These are phyloP conservation scores for Xylaria acuta DNA, from an alignment of 495 filamentous ascomycete species.

Conservation along the genomic window DNA sequence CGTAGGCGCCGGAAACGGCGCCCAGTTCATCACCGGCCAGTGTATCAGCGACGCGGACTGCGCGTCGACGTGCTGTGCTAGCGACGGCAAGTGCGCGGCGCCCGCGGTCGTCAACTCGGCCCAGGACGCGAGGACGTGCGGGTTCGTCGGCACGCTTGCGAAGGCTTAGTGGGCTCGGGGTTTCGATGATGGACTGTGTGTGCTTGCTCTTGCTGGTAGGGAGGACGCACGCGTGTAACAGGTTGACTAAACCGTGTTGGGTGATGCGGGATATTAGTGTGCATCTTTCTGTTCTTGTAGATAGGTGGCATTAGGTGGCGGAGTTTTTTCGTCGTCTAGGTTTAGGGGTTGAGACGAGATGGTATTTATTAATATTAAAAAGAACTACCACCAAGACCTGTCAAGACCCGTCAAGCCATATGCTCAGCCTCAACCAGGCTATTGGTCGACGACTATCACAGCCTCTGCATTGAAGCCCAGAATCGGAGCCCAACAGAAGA, in stretches of 20 bases:
- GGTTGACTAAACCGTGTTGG: background rate
- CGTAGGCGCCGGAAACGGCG: constrained; percentile 46
- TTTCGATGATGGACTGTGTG: background rate
- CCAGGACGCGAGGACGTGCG: constrained; percentile 7
- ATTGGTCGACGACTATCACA: no score
- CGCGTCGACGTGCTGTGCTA: constrained; percentile 47
- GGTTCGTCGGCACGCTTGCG: constrained; percentile 14
- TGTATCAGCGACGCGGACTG: constrained; percentile 52
- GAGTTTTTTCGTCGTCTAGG: no score
- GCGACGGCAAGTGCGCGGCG: constrained; percentile 45
- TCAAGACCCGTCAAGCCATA: no score
- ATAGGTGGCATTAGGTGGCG: background rate
- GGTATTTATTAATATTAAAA: no score
- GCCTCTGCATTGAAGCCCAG: no score
- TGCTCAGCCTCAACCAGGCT: no score
- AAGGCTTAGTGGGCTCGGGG: background rate
- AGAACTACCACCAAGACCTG: no score
- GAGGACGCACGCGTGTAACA: background rate
- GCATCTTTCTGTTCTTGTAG: background rate
- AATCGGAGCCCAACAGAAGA: no score
- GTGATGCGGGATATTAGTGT: no score
- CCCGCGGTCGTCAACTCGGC: constrained; percentile 20
- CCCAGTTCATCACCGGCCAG: constrained; percentile 53
- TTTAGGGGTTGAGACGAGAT: no score
- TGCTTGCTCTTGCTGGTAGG: background rate